Base-by-base conservation (phyloP, 2,329 filamentous ascomycete genomes). In the Aspergillus sp. region DNA sequence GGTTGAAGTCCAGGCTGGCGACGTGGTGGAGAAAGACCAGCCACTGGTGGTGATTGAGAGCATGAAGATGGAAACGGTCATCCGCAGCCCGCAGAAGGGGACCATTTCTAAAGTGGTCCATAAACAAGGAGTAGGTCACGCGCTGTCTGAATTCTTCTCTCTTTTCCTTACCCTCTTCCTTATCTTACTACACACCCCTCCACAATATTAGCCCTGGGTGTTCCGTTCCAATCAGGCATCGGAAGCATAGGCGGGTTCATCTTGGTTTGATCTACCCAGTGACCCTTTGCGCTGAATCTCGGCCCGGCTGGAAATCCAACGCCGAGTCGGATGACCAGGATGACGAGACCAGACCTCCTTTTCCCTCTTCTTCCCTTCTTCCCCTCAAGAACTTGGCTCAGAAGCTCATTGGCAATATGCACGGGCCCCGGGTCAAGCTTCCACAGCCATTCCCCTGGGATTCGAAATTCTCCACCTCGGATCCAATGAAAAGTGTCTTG, bases 1-100 rank as follows among this genome's bases (percentile, higher is more conserved):
- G 65, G 95, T 97, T 52, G 91, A 96, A 75, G 92, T 97, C 0
- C 78, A 83, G 29, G 92, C 92, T 67, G 95, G 95, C 0, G 87
- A 96, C 64, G 78, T 77, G 51, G 95, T 99, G 16, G 87, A 87
- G 72, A 96, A 94, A 79, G 93, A 94, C 50, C 87, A 94, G 58
- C 87, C 92, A 6, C 79, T 99, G 59, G 91, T 98, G 12, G 92
- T 98, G 80, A 92, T 93, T 69, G 90, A 93, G 77, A 92, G 90
- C 59, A 93, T 93, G 90, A 93, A 93, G 81, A 93, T 93, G 90
- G 90, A 93, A 73, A 93, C 90, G 1, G 88, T 92, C 1, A 92
- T 93, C 67, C 84, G 90, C 61, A 91, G 89, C 55, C 90, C 90
- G 7, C 88, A 91, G 63, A 84, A 86, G 59, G 90, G 90, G 6